Evolutionary conservation across 2,329 filamentous ascomycete genomes (phyloP), one percentile per base, ranked within the genome.

Genomic region (Orbilia ellipsospora): DNA sequence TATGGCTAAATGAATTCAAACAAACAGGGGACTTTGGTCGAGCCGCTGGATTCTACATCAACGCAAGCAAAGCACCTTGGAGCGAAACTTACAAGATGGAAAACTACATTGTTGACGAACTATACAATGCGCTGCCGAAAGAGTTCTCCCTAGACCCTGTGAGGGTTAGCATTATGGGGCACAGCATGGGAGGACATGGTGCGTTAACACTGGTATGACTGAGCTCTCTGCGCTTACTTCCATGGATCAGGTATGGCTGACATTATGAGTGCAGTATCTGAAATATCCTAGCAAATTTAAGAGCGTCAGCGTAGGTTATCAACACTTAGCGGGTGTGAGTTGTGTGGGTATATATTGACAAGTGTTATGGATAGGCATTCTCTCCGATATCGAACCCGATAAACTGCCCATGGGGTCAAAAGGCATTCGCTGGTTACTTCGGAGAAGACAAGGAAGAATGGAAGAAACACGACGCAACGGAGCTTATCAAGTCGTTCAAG

Each of bases 121-220:
- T 99, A n/a, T 94, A 94, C 0, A 84, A 86, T 15, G 85, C 89
- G 0, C 87, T 98, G 23, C 96, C 94, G 83, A 83, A 83, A 31
- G 86, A 88, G 26, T 96, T 93, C 83, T 85, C 87, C 31, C 85
- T 99, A 31, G 94, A 98, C 82, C 80, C 83, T 0, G 83, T 80
- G 28, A 87, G 90, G 48, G 89, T 97, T 66, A 91, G 90, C 82
- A 95, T 99, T 80, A 92, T 92, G 48, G 95, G 95, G 4, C 95
- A 99, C 85, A 94, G 90, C 80, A 99, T 99, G 95, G 95, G 95
- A 78, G 95, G 95, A 0, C 95, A 99, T 83, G 95, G 95, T 77
- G 95, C 95, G 52, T 85, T 99, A 79, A 97, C 94, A 54, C 84
- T 98, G 79, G 87, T 88, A 81, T 57, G 81, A 75, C 6, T 20